phyloP scores from a whole-genome alignment of 1,284 basidiomycete species.

The Rhodotorula sp. region DNA sequence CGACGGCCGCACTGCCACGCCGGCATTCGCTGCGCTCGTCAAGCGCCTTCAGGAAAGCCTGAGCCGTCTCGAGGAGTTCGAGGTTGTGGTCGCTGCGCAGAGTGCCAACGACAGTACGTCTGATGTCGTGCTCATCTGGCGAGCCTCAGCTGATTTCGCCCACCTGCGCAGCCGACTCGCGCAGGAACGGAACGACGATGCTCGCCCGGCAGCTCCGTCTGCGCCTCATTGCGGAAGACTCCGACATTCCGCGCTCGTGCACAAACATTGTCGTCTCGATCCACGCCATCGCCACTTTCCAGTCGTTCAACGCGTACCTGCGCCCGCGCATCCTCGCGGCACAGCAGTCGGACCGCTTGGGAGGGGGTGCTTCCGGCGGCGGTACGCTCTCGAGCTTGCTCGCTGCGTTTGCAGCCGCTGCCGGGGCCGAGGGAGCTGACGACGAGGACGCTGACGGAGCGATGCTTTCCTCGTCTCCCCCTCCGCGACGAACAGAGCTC shows the following conservation, averaged over 20 bases:
- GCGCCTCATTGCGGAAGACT: conserved; percentile 79
- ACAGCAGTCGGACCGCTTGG: conserved; percentile 46
- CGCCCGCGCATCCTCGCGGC: conserved; percentile 83
- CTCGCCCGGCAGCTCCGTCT: conserved; percentile 85
- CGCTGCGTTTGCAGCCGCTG: conserved; percentile 75
- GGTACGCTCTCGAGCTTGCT: conserved; percentile 82
- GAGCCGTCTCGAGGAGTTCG: conserved; percentile 89
- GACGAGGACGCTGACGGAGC: conserved; percentile 16
- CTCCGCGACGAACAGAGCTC: conserved; percentile 12
- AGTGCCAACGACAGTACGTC: conserved; percentile 65
- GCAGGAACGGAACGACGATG: conserved; percentile 78
- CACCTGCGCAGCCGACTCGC: conserved; percentile 62
- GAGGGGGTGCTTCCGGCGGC: conserved; percentile 22
- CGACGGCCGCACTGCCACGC: conserved; percentile 42
- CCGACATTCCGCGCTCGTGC: conserved; percentile 78
- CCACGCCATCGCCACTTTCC: conserved; percentile 93
- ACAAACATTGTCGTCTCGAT: conserved; percentile 91
- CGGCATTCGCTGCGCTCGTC: conserved; percentile 76
- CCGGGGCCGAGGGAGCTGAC: conserved; percentile 42
- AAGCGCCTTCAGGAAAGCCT: conserved; percentile 92
- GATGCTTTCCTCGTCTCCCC: conserved; percentile 23
- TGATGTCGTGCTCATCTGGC: background rate
- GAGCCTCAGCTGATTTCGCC: background rate
- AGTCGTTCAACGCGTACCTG: conserved; percentile 90
- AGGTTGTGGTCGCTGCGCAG: conserved; percentile 81